These are phyloP conservation scores for Rhizoclosmatium globosum DNA, from an alignment of 192 early-diverging fungal genomes.

Conservation along the genomic window DNA sequence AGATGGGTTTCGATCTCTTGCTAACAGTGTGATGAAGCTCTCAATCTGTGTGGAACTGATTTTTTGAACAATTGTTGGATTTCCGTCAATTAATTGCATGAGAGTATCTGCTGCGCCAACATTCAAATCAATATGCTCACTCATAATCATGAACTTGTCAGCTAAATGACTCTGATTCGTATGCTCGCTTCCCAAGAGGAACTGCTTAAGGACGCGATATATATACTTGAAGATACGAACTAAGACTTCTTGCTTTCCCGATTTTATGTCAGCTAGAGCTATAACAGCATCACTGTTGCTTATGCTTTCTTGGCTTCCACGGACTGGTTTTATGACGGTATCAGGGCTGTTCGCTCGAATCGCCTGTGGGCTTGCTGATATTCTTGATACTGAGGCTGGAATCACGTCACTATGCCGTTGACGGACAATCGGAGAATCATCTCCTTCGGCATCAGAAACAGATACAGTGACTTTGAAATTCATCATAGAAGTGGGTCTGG, in stretches of 20 bases:
- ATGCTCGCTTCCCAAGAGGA: constrained; percentile 44
- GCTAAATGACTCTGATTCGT: constrained; percentile 47
- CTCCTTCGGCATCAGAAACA: background rate
- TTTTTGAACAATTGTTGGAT: constrained; percentile 38
- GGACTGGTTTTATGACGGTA: background rate
- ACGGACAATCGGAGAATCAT: background rate
- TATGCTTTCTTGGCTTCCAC: background rate
- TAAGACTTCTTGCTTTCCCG: constrained; percentile 16
- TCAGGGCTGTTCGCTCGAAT: background rate
- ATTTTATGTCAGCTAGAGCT: constrained; percentile 31
- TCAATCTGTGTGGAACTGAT: constrained; percentile 37
- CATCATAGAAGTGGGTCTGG: background rate
- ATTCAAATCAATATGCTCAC: constrained; percentile 44
- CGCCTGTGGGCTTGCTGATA: no score
- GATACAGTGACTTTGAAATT: background rate
- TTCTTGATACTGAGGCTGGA: no score
- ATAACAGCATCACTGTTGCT: background rate
- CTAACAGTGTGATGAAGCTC: constrained; percentile 39
- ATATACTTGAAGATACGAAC: constrained; percentile 30
- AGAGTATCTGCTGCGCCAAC: constrained; percentile 49
- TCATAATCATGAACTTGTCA: constrained; percentile 41
- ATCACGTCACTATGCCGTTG: no score
- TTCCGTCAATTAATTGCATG: constrained; percentile 49
- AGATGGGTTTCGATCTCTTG: constrained; percentile 38
- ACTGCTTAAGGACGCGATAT: constrained; percentile 45